These are phyloP conservation scores for Phytophthora niederhauseri DNA, from an alignment of 352 stramenopile genomes.

Conservation along the genomic window DNA sequence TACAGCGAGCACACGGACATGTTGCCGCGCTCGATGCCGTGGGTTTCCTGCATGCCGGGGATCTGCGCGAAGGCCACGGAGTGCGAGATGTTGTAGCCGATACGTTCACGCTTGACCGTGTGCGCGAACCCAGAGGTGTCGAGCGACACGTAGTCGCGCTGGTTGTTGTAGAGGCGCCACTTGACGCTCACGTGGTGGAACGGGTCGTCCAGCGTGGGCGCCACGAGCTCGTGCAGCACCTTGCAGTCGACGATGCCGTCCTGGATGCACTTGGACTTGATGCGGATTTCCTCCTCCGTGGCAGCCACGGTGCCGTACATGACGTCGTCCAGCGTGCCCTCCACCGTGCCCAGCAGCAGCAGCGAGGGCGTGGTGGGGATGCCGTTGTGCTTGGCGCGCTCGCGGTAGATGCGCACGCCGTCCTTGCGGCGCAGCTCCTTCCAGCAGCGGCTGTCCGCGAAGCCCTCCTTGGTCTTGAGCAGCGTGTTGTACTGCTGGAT, in stretches of 20 bases:
- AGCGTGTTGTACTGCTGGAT: constrained; percentile 55
- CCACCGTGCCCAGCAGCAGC: constrained; percentile 57
- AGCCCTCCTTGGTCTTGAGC: constrained; percentile 47
- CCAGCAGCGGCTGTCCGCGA: constrained; percentile 40
- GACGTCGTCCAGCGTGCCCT: constrained; percentile 62
- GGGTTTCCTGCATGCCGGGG: constrained; percentile 36
- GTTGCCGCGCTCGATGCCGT: constrained; percentile 50
- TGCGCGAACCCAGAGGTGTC: constrained; percentile 49
- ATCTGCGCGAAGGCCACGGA: constrained; percentile 59
- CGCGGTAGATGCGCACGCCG: constrained; percentile 44
- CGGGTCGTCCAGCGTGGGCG: constrained; percentile 43
- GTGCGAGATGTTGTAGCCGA: constrained; percentile 62
- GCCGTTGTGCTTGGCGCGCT: constrained; percentile 30
- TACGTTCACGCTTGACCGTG: constrained; percentile 38
- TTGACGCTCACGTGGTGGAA: constrained; percentile 60
- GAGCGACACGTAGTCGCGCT: constrained; percentile 61
- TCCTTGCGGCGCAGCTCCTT: constrained; percentile 48
- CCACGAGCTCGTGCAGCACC: constrained; percentile 53
- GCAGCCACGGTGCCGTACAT: constrained; percentile 61
- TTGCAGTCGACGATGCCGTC: constrained; percentile 61
- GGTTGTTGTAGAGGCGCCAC: constrained; percentile 52
- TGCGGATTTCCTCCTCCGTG: constrained; percentile 50
- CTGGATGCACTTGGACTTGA: constrained; percentile 56
- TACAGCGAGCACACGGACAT: constrained; percentile 62
- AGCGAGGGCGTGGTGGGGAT: constrained; percentile 47